Evolutionary conservation across 805 yeast species (phyloP).

Genomic region (Spathaspora passalidarum): DNA sequence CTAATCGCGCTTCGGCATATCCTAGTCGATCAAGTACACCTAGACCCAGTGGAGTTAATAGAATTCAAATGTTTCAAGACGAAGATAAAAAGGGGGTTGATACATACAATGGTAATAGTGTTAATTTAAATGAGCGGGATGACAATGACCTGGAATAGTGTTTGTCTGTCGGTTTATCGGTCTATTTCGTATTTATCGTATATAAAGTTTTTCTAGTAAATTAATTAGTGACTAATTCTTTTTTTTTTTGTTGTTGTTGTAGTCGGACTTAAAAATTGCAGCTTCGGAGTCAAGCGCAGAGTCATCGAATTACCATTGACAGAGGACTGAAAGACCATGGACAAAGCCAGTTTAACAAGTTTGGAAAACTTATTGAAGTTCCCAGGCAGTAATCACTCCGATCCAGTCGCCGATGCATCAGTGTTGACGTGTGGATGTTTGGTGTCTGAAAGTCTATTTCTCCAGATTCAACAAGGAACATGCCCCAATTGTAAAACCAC

Average conservation of each 20-base stretch:
- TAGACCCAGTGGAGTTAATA: constrained; percentile 12
- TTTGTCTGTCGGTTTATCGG: background rate
- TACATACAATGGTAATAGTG: constrained; percentile 15
- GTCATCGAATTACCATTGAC: no score
- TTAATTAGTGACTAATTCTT: background rate
- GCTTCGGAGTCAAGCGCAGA: background rate
- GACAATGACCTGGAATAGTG: constrained; percentile 2
- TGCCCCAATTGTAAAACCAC: constrained; percentile 25
- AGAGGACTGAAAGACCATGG: background rate
- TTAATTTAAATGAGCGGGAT: constrained; percentile 11
- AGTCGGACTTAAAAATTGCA: no score
- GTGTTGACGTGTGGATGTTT: constrained; percentile 43
- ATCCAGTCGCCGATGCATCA: constrained; percentile 28
- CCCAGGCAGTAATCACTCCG: constrained; percentile 13
- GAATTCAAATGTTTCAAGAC: constrained; percentile 18
- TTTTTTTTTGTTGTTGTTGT: background rate
- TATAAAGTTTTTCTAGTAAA: background rate
- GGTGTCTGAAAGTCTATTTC: constrained; percentile 30
- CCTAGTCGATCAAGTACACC: constrained; percentile 16
- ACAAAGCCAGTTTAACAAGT: background rate
- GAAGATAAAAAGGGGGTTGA: constrained; percentile 9
- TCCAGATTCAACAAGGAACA: background rate
- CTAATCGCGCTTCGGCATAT: constrained; percentile 7
- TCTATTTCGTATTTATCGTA: background rate
- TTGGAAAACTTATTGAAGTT: constrained; percentile 26